These are phyloP conservation scores for Trichoderma sp. DNA, from an alignment of 2,329 filamentous ascomycete genomes.

Conservation along the genomic window DNA sequence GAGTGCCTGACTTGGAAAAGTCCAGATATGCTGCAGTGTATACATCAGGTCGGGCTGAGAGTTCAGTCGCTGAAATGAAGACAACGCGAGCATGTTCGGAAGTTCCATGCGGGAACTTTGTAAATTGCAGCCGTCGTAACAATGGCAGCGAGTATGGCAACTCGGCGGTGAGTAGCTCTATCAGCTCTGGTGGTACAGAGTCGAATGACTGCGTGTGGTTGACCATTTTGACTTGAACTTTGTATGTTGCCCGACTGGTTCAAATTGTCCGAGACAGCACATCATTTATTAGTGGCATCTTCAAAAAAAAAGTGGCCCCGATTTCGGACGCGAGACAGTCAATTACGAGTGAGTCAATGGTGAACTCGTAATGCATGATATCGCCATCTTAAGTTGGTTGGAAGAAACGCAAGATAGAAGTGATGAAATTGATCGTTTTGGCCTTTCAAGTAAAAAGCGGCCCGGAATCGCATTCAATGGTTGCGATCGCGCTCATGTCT, in stretches of 20 bases:
- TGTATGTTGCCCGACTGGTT: not conserved
- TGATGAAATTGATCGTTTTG: not conserved
- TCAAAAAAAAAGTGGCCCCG: not conserved
- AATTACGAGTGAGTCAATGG: not conserved
- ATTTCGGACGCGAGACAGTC: not conserved
- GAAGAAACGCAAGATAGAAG: not conserved
- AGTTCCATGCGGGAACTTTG: constrained; percentile 47
- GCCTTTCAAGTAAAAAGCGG: not conserved
- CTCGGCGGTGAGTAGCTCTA: constrained; percentile 53
- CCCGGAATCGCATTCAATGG: not conserved
- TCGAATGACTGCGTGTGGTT: constrained; percentile 35
- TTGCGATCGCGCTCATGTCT: not conserved
- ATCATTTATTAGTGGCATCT: not conserved
- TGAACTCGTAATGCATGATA: not conserved
- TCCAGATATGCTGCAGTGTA: constrained; percentile 67
- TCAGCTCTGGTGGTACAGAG: constrained; percentile 43
- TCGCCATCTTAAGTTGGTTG: not conserved
- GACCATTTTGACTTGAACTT: constrained; percentile 12
- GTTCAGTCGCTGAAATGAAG: constrained; percentile 37
- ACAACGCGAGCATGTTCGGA: constrained; percentile 51
- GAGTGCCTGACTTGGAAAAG: constrained; percentile 63
- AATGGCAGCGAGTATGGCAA: constrained; percentile 64
- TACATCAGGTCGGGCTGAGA: constrained; percentile 8
- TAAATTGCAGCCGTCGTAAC: constrained; percentile 65
- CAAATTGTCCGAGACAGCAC: not conserved